Conservation (phyloP, 1,284 basidiomycete genomes). For the Laetiporus sulphureus region DNA sequence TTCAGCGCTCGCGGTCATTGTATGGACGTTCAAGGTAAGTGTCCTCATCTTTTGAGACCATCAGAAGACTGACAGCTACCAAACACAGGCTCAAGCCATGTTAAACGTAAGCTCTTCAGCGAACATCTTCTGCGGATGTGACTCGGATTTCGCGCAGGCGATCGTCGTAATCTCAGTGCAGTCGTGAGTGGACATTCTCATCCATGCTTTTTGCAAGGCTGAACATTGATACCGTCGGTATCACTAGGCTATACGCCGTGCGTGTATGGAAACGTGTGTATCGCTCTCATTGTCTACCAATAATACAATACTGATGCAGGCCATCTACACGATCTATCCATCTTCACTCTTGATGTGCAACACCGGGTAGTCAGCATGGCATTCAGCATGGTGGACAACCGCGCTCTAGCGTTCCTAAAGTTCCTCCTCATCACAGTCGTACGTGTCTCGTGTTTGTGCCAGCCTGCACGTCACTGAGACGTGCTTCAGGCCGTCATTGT, state of each 20-base stretch:
- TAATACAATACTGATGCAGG: not conserved
- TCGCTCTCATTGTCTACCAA: not conserved
- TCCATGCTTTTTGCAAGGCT: not conserved
- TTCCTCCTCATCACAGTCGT: too few species aligned
- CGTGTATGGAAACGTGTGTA: not conserved
- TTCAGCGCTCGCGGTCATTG: not conserved
- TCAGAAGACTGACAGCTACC: too few species aligned
- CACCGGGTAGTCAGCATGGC: not conserved
- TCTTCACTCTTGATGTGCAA: not conserved
- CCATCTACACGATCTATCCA: not conserved
- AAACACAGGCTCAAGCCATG: not conserved
- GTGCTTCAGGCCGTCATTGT: too few species aligned
- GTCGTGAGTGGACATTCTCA: not conserved
- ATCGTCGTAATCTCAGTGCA: not conserved
- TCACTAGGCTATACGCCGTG: not conserved
- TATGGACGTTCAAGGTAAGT: slow-evolving; percentile 1
- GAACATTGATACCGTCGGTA: not conserved
- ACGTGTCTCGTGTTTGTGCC: too few species aligned
- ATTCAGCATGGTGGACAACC: too few species aligned
- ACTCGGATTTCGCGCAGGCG: too few species aligned
- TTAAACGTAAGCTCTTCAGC: not conserved
- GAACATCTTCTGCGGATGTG: too few species aligned
- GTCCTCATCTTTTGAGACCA: too few species aligned
- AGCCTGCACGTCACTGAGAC: too few species aligned
- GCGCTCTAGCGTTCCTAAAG: too few species aligned